A percentile compares a stretch with the other conserved stretches of the same genome.
These are phyloP conservation scores for Ganoderma sp. DNA, from an alignment of 1,284 basidiomycete species.

Conservation along the genomic window DNA sequence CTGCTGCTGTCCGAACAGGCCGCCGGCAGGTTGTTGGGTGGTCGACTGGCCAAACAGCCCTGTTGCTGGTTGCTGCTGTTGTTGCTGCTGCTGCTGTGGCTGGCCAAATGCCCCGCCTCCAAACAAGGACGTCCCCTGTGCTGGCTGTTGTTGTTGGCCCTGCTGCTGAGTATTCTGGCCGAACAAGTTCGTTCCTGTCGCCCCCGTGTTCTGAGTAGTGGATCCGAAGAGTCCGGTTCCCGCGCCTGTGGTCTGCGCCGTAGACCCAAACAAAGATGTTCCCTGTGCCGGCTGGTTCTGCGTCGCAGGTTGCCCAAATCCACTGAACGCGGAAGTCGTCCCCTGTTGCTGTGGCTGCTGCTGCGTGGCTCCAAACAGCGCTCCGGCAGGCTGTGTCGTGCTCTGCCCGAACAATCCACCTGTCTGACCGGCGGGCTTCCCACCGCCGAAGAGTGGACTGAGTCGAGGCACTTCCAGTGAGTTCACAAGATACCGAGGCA, in stretches of 20 bases:
- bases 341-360: constrained; percentile 35
- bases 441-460: constrained; percentile 48
- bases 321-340: constrained; percentile 42
- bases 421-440: constrained; percentile 41
- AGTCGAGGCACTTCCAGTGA: neutral
- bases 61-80: constrained; percentile 24
- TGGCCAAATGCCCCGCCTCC: constrained; percentile 44
- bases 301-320: constrained; percentile 28
- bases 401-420: constrained; percentile 44
- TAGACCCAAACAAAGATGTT: constrained; percentile 33
- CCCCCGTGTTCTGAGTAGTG: constrained; percentile 19
- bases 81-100: constrained; percentile 38
- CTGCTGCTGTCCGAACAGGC: constrained; percentile 30
- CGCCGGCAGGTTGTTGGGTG: constrained; percentile 19
- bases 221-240: constrained; percentile 15
- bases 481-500: neutral
- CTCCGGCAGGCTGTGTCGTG: constrained; percentile 24
- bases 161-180: constrained; percentile 42
- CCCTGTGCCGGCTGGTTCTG: constrained; percentile 31
- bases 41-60: constrained; percentile 4
- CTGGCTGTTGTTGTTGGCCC: constrained; percentile 39
- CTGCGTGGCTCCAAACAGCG: constrained; percentile 35
- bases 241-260: constrained; percentile 20
- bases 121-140: constrained; percentile 42
- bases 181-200: constrained; percentile 34